A percentile compares a stretch with the other conserved stretches of the same genome.
Conservation (phyloP, 106 monocot species). For the Phalaenopsis aphrodite region DNA sequence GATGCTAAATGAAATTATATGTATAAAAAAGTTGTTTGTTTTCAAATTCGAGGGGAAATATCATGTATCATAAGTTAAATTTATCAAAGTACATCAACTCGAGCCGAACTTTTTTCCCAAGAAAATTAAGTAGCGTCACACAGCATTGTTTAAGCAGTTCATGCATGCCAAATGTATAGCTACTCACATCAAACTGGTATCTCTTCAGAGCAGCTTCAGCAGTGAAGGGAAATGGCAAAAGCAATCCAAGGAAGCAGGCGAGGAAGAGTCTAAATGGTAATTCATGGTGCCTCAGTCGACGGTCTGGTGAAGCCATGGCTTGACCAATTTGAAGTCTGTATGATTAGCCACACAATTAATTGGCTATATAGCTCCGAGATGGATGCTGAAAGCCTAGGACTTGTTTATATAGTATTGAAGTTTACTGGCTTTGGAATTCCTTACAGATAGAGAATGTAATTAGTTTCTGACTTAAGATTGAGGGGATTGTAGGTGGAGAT, state of each 20-base stretch:
- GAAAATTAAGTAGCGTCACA: too few relatives aligned
- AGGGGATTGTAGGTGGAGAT: conserved; percentile 3
- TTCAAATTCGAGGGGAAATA: too few relatives aligned
- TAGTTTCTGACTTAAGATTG: neutral
- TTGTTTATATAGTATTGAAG: neutral
- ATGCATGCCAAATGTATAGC: neutral
- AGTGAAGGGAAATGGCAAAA: neutral
- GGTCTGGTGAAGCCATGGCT: neutral
- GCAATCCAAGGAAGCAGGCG: neutral
- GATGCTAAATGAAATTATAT: too few relatives aligned
- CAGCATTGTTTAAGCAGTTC: neutral
- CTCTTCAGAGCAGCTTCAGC: conserved; percentile 17
- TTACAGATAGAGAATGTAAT: neutral
- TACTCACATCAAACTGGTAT: conserved; percentile 25
- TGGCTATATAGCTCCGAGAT: neutral
- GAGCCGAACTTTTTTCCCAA: too few relatives aligned
- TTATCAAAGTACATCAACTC: too few relatives aligned
- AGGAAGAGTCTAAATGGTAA: neutral
- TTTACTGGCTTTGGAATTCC: neutral
- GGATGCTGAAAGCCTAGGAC: neutral
- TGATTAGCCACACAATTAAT: neutral
- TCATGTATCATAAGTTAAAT: too few relatives aligned
- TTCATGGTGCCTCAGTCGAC: too few relatives aligned
- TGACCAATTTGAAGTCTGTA: neutral
- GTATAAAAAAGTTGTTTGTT: too few relatives aligned